Evolutionary conservation across 2,329 filamentous ascomycete species (phyloP).

Genomic region (Neofusicoccum sp.): DNA sequence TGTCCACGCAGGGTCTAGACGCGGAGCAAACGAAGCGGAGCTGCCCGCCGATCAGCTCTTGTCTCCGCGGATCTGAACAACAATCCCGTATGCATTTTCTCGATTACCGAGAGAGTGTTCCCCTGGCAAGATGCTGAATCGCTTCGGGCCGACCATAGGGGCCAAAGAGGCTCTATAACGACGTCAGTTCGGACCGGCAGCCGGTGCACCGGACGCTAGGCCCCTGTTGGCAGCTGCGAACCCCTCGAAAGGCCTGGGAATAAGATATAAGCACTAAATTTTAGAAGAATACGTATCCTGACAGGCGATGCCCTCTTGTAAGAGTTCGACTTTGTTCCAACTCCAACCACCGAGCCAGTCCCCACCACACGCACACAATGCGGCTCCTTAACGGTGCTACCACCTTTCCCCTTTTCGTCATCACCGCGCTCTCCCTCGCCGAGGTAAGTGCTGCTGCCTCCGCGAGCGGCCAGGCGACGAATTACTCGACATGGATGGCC

Average conservation of each 20-base stretch:
- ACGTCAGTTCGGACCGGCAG: not conserved
- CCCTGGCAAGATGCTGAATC: not conserved
- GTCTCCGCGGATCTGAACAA: not conserved
- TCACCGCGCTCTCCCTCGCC: not conserved
- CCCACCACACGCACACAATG: no score
- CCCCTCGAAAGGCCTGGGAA: no score
- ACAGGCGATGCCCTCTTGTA: no score
- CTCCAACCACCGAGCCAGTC: no score
- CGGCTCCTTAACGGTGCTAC: not conserved
- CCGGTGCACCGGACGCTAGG: not conserved
- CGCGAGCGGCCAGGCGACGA: slow-evolving; percentile 7
- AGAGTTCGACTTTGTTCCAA: no score
- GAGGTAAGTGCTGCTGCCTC: not conserved
- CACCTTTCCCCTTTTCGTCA: not conserved
- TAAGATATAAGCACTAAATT: no score
- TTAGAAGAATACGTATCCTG: no score
- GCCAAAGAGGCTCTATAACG: not conserved
- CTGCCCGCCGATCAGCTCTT: not conserved
- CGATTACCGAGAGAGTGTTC: no score
- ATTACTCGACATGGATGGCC: slow-evolving; percentile 44
- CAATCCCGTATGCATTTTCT: not conserved
- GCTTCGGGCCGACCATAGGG: not conserved
- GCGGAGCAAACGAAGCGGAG: not conserved
- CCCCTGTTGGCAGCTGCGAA: no score
- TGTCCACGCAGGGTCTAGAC: not conserved